phyloP scores from a whole-genome alignment of 2,329 filamentous ascomycete species.

The Beauveria caledonica region DNA sequence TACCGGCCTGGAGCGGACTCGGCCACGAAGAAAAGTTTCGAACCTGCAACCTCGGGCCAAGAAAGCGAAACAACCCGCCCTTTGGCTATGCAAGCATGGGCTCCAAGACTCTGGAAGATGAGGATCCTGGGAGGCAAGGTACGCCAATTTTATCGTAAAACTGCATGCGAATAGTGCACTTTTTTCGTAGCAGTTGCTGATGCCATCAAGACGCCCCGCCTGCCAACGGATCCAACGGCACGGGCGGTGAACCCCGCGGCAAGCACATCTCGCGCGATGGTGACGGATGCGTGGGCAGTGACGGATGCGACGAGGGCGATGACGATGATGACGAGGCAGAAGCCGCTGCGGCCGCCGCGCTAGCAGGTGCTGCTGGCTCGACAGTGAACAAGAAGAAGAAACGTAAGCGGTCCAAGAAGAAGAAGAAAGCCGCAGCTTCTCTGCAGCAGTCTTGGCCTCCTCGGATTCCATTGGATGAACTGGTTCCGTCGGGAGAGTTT shows the following conservation, averaged over 20 bases:
- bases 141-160: background rate
- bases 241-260: slow-evolving; percentile 9
- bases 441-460: slow-evolving; percentile 25
- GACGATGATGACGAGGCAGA: slow-evolving; percentile 19
- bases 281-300: slow-evolving; percentile 9
- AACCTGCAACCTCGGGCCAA: background rate
- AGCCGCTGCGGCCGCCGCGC: slow-evolving; percentile 15
- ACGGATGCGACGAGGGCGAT: slow-evolving; percentile 11
- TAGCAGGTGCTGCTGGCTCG: slow-evolving; percentile 10
- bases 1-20: background rate
- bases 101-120: slow-evolving; percentile 11
- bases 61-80: background rate
- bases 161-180: too few relatives aligned
- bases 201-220: slow-evolving; percentile 5
- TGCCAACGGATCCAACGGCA: background rate
- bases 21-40: background rate
- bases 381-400: slow-evolving; percentile 19
- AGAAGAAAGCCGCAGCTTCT: slow-evolving; percentile 8
- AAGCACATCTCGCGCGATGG: slow-evolving; percentile 9
- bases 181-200: background rate
- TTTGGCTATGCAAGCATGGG: slow-evolving; percentile 11
- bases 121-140: slow-evolving; percentile 10
- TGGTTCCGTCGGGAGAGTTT: slow-evolving; percentile 23
- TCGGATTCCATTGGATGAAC: slow-evolving; percentile 22
- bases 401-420: slow-evolving; percentile 18